A percentile compares a stretch with the other conserved stretches of the same genome.
Evolutionary conservation across 2,329 filamentous ascomycete genomes (phyloP).

Genomic region (Phialophora macrospora): DNA sequence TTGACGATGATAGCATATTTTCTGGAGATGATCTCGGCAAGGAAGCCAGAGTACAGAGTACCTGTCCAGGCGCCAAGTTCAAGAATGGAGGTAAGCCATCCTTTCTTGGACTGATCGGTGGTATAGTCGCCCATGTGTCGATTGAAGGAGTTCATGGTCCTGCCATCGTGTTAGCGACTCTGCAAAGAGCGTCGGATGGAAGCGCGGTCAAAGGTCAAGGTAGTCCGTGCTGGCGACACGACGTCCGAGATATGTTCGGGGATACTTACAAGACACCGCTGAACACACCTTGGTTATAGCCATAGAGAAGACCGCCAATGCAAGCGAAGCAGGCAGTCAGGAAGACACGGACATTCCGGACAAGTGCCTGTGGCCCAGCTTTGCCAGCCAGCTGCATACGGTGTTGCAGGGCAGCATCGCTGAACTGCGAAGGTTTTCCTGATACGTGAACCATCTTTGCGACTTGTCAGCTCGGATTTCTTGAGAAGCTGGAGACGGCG

Average conservation of each 20-base stretch:
- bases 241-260: neutral
- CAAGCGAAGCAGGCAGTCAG: constrained; percentile 61
- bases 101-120: constrained; percentile 40
- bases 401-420: constrained; percentile 39
- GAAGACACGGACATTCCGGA: constrained; percentile 60
- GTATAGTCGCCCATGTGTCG: constrained; percentile 38
- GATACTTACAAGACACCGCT: constrained; percentile 64
- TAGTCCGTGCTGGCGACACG: neutral
- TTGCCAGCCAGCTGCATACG: constrained; percentile 45
- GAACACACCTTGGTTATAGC: constrained; percentile 79
- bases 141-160: constrained; percentile 41
- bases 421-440: constrained; percentile 33
- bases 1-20: constrained; percentile 45
- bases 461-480: constrained; percentile 11
- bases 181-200: neutral
- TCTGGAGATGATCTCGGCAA: constrained; percentile 47
- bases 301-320: constrained; percentile 62
- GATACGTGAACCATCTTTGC: constrained; percentile 32
- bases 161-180: constrained; percentile 11
- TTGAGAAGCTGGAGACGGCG: constrained; percentile 6
- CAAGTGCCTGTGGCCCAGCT: constrained; percentile 55
- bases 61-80: constrained; percentile 49
- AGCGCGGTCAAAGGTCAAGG: neutral
- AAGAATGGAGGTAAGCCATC: constrained; percentile 49
- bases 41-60: constrained; percentile 46